phyloP scores from a whole-genome alignment of 345 rosid species.

The Firmiana major region DNA sequence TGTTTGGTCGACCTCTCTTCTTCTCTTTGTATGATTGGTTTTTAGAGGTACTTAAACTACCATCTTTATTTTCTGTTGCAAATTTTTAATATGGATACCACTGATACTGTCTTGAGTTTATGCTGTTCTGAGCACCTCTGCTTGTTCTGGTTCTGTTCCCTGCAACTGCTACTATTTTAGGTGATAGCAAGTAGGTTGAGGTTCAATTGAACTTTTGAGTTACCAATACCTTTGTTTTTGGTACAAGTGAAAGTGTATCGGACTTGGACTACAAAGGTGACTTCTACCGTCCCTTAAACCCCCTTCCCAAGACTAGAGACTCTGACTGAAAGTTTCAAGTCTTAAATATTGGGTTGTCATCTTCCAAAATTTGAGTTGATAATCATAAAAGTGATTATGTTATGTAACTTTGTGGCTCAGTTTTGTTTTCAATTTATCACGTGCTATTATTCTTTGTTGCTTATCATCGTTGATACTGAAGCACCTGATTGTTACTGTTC shows the following conservation, averaged over 20 bases:
- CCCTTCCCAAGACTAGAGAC: neutral
- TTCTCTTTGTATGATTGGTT: constrained; percentile 89
- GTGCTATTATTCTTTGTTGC: neutral
- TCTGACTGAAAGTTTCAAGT: neutral
- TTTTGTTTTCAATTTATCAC: neutral
- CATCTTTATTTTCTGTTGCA: neutral
- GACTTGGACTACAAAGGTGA: neutral
- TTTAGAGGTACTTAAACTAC: constrained; percentile 50
- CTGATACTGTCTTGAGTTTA: neutral
- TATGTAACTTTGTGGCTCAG: neutral
- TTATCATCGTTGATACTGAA: constrained; percentile 1
- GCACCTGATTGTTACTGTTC: neutral
- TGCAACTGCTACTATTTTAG: neutral
- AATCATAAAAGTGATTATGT: neutral
- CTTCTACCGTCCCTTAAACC: neutral
- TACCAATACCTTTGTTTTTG: neutral
- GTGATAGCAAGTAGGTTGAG: neutral
- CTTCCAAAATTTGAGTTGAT: neutral
- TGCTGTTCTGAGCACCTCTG: neutral
- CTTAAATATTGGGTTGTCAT: neutral
- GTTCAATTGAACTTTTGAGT: constrained; percentile 4
- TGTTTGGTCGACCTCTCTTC: constrained; percentile 80
- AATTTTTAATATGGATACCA: neutral
- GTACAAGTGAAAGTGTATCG: neutral
- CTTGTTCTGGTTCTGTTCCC: neutral